A percentile compares a stretch with the other conserved stretches of the same genome.
These are phyloP conservation scores for Debaryomyces hansenii DNA, from an alignment of 805 yeast genomes.

Conservation along the genomic window DNA sequence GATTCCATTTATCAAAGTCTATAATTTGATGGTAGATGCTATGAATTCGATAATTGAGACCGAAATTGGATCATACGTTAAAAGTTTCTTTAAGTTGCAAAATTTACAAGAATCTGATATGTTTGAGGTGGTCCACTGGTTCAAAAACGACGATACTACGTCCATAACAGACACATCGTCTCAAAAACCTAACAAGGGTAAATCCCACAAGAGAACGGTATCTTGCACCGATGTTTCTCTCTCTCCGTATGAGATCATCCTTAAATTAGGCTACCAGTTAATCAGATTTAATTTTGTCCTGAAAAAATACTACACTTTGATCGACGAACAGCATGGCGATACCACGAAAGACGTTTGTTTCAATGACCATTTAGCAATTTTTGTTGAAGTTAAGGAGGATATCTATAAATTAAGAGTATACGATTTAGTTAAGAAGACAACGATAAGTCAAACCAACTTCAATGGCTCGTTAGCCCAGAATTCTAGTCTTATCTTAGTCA, in stretches of 20 bases:
- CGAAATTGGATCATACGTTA: conserved; percentile 18
- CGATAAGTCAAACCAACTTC: not conserved
- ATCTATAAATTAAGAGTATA: conserved; percentile 2
- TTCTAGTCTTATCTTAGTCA: not conserved
- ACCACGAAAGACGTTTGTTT: not conserved
- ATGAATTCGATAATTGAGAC: conserved; percentile 7
- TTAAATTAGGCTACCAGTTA: conserved; percentile 13
- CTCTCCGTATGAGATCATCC: conserved; percentile 14
- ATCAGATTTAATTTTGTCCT: conserved; percentile 15
- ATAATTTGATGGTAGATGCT: conserved; percentile 11
- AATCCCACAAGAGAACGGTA: conserved; percentile 5
- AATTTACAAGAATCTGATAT: conserved; percentile 2
- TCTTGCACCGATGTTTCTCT: conserved; percentile 10
- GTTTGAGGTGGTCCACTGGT: conserved; percentile 17
- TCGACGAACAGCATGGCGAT: conserved; percentile 1
- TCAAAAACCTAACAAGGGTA: conserved; percentile 4
- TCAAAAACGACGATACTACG: conserved; percentile 1
- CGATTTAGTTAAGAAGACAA: not conserved
- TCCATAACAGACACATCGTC: conserved; percentile 2
- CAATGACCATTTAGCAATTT: not conserved
- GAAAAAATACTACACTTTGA: conserved; percentile 8
- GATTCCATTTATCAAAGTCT: conserved; percentile 11
- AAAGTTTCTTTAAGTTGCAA: conserved; percentile 11
- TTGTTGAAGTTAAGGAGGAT: conserved; percentile 1
- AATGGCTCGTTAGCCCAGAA: not conserved